Base-by-base conservation (phyloP, 2,329 filamentous ascomycete genomes). In the Ceratocystiopsis minuta region DNA sequence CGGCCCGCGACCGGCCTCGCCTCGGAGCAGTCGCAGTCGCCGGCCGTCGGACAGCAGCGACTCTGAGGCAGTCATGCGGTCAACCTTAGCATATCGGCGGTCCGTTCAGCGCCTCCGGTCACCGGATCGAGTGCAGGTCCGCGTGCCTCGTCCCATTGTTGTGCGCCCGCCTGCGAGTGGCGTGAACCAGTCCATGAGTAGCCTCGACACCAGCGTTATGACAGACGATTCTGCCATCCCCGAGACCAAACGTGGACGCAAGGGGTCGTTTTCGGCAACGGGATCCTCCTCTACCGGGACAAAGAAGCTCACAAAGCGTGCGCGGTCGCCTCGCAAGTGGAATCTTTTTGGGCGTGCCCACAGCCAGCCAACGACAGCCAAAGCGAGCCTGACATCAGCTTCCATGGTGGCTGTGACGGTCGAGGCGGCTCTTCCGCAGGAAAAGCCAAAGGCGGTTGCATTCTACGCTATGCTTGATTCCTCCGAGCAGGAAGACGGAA, bases 401-500 rank as follows among this genome's bases (percentile, higher is more conserved):
- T 50, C 57, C 4, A 50, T 57, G 2, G 61, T 70, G n/a, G 53
- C 65, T 1, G 64, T 66, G 3, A 62, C 68, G 1, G 62, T 68
- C n/a, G 63, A 67, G 36, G 52, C 60, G 14, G 61, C 67, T 0
- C 62, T 64, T 39, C 64, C 62, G 42, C 72, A 69, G 42, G 59
- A 67, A 0, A 57, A 65, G 42, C 64, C 62, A 42, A 75, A 72
- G 45, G 59, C 68, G 0, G 56, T 73, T 7, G 65, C 74, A 2
- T 76, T 72, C 49, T 78, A 78, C 50, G 65, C 73, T 9, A 70
- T 77, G 54, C 66, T 78, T 53, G 72, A 78, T 50, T 67, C 66
- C 2, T 67, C 70, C 0, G 72, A 75, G 47, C 64, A 65, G 46
- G 67, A 70, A 41, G 51, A 62, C 28, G 46, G 49, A 13, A 57